Base-by-base conservation (phyloP, 2,329 filamentous ascomycete species). In the Kalmusia sp. region DNA sequence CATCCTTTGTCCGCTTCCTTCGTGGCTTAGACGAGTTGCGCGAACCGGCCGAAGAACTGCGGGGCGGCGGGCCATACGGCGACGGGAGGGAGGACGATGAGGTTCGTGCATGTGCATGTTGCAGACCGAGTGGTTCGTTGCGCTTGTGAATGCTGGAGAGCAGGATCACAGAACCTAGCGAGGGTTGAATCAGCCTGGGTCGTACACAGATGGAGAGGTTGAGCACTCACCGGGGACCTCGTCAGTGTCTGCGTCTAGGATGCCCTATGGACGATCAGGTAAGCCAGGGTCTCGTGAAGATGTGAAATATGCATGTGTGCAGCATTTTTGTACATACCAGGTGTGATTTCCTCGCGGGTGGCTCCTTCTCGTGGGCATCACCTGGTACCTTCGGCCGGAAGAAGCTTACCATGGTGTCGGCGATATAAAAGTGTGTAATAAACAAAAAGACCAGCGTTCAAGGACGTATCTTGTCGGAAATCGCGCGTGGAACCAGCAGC, bases 141-240 rank as follows among this genome's bases (percentile, higher is more conserved):
- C 81, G 82, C 54, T 85, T 79, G 41, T 82, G 79, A 8, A 69
- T 72, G 30, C 78, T 76, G 6, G 84, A 83, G 30, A 87, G 79
- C 6, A 88, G 78, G 38, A 87, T 78, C 34, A 88, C 79, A 12
- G 85, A 87, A 47, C 85, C 84, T 84, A 52, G n/a, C n/a, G 15
- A 22, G 5, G n/a, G 12, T 19, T 4, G 9, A 2, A 25, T 49
- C 14, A 49, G 46, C 17, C 15, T 15, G 7, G 19, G 14, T 6
- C 17, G 11, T 12, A 22, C 22, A 11, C 19, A 19, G n/a, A 46
- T 2, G n/a, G n/a, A 17, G 14, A 14, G 21, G 21, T 8, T 21
- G 22, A n/a, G n/a, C 15, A 59, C 83, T 58, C 77, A 92, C 91
- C 91, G 61, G 93, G 93, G 11, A 96, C 92, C 76, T 96, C 90